phyloP scores from a whole-genome alignment of 2,329 filamentous ascomycete genomes.

The Teratosphaeria zuluensis region DNA sequence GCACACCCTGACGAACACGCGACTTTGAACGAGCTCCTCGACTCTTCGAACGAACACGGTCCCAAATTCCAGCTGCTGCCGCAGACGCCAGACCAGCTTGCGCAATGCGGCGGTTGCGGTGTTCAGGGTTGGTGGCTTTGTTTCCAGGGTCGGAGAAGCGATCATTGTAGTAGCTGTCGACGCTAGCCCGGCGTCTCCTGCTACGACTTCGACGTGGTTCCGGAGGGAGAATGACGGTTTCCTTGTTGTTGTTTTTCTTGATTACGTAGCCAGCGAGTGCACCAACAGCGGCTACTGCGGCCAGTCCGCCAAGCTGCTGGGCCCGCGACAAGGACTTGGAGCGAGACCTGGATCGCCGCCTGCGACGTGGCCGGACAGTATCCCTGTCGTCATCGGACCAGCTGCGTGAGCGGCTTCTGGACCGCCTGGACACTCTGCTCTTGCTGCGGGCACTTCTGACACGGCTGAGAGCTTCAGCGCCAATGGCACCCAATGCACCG shows the following conservation, averaged over 20 bases:
- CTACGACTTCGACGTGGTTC: constrained; percentile 36
- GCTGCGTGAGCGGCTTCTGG: constrained; percentile 6
- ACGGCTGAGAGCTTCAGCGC: constrained; percentile 47
- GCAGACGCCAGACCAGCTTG: constrained; percentile 54
- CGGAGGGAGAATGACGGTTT: constrained; percentile 32
- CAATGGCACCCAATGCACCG: constrained; percentile 51
- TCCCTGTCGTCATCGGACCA: constrained; percentile 12
- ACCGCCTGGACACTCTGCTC: constrained; percentile 15
- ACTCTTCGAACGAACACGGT: constrained; percentile 49
- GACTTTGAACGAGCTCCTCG: constrained; percentile 38
- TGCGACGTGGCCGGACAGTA: constrained; percentile 20
- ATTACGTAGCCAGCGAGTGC: constrained; percentile 46
- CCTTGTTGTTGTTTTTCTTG: constrained; percentile 40
- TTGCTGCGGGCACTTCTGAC: constrained; percentile 30
- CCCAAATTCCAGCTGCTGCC: constrained; percentile 51
- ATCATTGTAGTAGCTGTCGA: constrained; percentile 18
- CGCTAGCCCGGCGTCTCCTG: constrained; percentile 33
- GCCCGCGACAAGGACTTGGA: constrained; percentile 35
- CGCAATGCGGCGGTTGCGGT: constrained; percentile 50
- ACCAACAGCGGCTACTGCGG: constrained; percentile 51
- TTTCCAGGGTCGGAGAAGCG: constrained; percentile 7
- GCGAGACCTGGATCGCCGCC: constrained; percentile 30
- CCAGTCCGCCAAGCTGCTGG: constrained; percentile 48
- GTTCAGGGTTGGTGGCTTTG: constrained; percentile 34
- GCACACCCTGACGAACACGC: constrained; percentile 46